These are phyloP conservation scores for Nakataea oryzae DNA, from an alignment of 2,329 filamentous ascomycete genomes.

Conservation along the genomic window DNA sequence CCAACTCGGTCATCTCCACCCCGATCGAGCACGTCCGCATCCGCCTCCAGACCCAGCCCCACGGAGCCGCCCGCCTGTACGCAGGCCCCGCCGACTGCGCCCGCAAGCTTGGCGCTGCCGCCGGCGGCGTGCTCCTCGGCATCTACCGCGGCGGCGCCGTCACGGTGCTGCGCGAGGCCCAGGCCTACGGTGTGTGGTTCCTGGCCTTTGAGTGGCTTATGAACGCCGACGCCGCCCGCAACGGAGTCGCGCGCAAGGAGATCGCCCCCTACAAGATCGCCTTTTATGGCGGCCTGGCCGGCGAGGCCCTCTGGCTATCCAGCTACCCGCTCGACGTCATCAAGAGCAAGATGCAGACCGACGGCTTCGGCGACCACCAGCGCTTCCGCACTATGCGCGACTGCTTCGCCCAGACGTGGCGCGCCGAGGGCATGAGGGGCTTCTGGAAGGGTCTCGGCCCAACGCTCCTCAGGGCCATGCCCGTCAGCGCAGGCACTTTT, in stretches of 20 bases:
- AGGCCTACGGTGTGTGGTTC: slow-evolving; percentile 96
- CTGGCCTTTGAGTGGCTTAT: slow-evolving; percentile 91
- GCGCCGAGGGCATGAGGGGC: slow-evolving; percentile 63
- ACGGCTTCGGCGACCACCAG: slow-evolving; percentile 67
- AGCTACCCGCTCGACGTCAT: slow-evolving; percentile 96
- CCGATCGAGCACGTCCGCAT: slow-evolving; percentile 98
- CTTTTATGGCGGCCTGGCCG: slow-evolving; percentile 83
- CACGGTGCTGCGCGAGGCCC: slow-evolving; percentile 78
- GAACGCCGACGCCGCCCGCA: slow-evolving; percentile 76
- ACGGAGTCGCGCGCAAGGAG: slow-evolving; percentile 63
- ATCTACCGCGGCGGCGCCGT: slow-evolving; percentile 83
- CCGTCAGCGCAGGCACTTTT: slow-evolving; percentile 95
- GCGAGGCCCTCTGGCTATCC: slow-evolving; percentile 84
- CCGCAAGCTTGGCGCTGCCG: slow-evolving; percentile 60
- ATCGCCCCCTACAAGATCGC: slow-evolving; percentile 81
- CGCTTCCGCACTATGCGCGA: slow-evolving; percentile 76
- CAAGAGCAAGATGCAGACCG: slow-evolving; percentile 99
- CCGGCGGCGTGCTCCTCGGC: slow-evolving; percentile 58
- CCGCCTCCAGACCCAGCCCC: slow-evolving; percentile 89
- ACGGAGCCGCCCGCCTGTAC: slow-evolving; percentile 72
- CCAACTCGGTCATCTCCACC: slow-evolving; percentile 78
- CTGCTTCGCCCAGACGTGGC: slow-evolving; percentile 77
- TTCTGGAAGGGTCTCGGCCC: slow-evolving; percentile 95
- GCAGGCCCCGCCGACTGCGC: slow-evolving; percentile 82
- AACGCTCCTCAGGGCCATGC: slow-evolving; percentile 89